phyloP scores from a whole-genome alignment of 352 stramenopile genomes.

The Phytophthora tentaculata region DNA sequence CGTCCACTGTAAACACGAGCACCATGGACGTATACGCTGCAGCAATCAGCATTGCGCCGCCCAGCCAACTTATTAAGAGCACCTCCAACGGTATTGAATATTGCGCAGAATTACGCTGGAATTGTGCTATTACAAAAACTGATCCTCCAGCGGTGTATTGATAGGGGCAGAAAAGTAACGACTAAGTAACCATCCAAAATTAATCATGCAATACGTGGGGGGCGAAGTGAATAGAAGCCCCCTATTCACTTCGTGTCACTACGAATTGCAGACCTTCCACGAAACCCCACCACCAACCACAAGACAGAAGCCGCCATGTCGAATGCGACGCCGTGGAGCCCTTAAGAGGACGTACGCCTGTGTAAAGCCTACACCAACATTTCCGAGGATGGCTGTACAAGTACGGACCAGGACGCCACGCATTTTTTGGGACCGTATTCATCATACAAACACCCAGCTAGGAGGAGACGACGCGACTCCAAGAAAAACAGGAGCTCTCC shows the following conservation, averaged over 20 bases:
- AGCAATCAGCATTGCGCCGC: no score
- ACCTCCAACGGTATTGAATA: not conserved
- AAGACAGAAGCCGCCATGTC: not conserved
- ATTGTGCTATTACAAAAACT: not conserved
- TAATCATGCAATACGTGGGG: not conserved
- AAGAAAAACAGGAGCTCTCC: not conserved
- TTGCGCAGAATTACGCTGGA: not conserved
- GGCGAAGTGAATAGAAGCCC: not conserved
- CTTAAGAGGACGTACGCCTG: not conserved
- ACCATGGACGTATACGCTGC: no score
- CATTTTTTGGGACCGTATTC: not conserved
- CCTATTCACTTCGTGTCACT: not conserved
- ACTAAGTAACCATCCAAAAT: not conserved
- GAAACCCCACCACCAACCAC: not conserved
- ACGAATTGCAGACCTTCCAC: not conserved
- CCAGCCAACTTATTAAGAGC: no score
- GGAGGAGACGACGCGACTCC: not conserved
- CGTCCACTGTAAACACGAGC: no score
- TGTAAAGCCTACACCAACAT: constrained; percentile 3
- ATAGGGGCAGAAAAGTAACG: not conserved
- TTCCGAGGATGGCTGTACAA: not conserved
- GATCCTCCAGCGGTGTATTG: not conserved
- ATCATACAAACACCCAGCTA: not conserved
- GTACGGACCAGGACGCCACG: not conserved
- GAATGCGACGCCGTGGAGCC: not conserved